A percentile compares a stretch with the other conserved stretches of the same genome.
These are phyloP conservation scores for Sclerotinia sclerotiorum DNA, from an alignment of 2,329 filamentous ascomycete species.

Conservation along the genomic window DNA sequence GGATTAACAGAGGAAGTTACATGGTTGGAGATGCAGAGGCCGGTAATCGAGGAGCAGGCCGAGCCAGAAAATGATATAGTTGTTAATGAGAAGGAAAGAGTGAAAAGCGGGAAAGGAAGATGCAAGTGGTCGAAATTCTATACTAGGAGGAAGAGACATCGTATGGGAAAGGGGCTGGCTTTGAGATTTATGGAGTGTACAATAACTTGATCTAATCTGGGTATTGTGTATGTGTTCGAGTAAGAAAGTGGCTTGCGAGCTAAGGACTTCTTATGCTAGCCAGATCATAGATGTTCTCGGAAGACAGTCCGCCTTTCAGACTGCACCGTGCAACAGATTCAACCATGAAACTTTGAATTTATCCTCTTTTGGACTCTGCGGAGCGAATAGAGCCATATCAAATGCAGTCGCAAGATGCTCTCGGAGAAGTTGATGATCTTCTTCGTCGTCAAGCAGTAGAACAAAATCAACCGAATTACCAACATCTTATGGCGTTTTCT, in stretches of 20 bases:
- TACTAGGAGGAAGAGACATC: not conserved
- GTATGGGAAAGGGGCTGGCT: not conserved
- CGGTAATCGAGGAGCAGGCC: not conserved
- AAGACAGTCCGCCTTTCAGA: not conserved
- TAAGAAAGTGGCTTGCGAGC: not conserved
- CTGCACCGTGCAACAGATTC: no score
- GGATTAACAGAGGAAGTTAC: not conserved
- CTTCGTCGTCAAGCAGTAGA: not conserved
- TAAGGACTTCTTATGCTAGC: not conserved
- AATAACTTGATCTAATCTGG: not conserved
- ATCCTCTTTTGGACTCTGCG: not conserved
- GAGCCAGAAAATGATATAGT: not conserved
- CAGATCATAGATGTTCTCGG: not conserved
- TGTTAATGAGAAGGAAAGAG: not conserved
- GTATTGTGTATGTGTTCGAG: not conserved
- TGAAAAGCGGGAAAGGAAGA: not conserved
- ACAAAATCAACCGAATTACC: not conserved
- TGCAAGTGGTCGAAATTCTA: not conserved
- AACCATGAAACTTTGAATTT: not conserved
- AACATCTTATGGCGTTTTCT: not conserved
- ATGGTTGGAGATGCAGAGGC: not conserved
- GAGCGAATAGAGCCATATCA: not conserved
- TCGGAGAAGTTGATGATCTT: not conserved
- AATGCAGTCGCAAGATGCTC: not conserved
- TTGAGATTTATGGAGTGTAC: not conserved